These are phyloP conservation scores for Samsoniella hepiali DNA, from an alignment of 2,329 filamentous ascomycete genomes.

Conservation along the genomic window DNA sequence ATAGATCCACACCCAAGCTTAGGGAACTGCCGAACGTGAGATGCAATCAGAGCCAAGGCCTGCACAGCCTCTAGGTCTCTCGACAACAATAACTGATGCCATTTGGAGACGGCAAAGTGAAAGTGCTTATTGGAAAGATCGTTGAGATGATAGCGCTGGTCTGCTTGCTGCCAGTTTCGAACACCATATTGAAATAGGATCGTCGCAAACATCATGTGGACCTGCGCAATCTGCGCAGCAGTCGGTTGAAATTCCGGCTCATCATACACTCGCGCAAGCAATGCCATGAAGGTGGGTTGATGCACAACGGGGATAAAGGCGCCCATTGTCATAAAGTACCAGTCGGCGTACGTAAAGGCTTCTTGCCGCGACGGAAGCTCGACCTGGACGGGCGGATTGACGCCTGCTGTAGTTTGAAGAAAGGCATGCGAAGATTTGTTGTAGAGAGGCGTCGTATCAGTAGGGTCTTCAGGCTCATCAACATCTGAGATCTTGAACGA, in stretches of 20 bases:
- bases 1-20: constrained; percentile 74
- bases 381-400: constrained; percentile 54
- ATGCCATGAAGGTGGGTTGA: constrained; percentile 65
- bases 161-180: constrained; percentile 58
- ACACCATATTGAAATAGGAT: constrained; percentile 76
- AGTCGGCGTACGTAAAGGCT: constrained; percentile 66
- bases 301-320: constrained; percentile 75
- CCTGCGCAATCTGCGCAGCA: constrained; percentile 62
- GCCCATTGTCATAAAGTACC: constrained; percentile 71
- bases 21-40: constrained; percentile 72
- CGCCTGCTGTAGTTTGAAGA: constrained; percentile 60
- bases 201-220: constrained; percentile 77
- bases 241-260: constrained; percentile 61
- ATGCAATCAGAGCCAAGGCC: constrained; percentile 67
- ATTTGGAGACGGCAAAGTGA: constrained; percentile 68
- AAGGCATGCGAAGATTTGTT: constrained; percentile 73
- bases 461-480: constrained; percentile 50
- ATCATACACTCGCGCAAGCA: constrained; percentile 67
- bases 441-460: constrained; percentile 48
- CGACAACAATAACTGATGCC: constrained; percentile 61
- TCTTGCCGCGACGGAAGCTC: constrained; percentile 62
- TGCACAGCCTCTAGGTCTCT: constrained; percentile 66
- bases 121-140: constrained; percentile 73
- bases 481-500: constrained; percentile 66
- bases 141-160: constrained; percentile 54